Evolutionary conservation across 2,329 filamentous ascomycete genomes (phyloP), one percentile per base, ranked within the genome.

Genomic region (Neoascochyta sp.): DNA sequence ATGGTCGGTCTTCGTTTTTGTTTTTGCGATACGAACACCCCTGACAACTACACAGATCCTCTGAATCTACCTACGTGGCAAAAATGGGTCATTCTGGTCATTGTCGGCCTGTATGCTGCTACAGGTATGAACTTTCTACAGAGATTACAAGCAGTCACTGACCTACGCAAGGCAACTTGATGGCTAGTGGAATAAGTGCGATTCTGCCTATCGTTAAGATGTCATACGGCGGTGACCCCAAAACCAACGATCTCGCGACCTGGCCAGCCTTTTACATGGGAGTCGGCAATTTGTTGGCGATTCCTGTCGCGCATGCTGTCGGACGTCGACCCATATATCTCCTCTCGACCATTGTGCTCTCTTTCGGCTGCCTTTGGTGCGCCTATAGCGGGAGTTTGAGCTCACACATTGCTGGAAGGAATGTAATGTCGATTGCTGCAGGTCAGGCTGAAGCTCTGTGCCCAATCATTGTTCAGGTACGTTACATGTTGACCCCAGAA

Each of bases 211-310:
- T 34, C 7, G 28, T 41, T 6, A 15, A 31, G 16, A 25, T 25
- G 5, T 32, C 31, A 2, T 41, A 41, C 17, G 16, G 17, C 13
- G 27, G 35, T 4, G 25, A 41, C 9, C 31, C 34, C 16, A 29
- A 34, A 11, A 32, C 35, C 4, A 28, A 33, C 16, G 38, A 41
- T 17, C 28, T 41, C 9, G 24, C 28, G 10, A 41, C 38, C 3
- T 41, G 35, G 31, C 38, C 38, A n/a, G 35, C 38, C 9, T 37
- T 41, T 14, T 41, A 25, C 20, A 41, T 41, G 38, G 38, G 38
- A 9, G 22, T 41, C 10, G 38, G 38, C 3, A 41, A 41, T 21
- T 19, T 41, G 2, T 9, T 41, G 10, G 38, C 38, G 1, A 41
- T 41, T 8, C 38, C 38, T 5, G 24, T 41, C 7, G 38, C 38